Evolutionary conservation across 129 eudicot genomes (phyloP).

Genomic region (Helichrysum umbraculigerum): DNA sequence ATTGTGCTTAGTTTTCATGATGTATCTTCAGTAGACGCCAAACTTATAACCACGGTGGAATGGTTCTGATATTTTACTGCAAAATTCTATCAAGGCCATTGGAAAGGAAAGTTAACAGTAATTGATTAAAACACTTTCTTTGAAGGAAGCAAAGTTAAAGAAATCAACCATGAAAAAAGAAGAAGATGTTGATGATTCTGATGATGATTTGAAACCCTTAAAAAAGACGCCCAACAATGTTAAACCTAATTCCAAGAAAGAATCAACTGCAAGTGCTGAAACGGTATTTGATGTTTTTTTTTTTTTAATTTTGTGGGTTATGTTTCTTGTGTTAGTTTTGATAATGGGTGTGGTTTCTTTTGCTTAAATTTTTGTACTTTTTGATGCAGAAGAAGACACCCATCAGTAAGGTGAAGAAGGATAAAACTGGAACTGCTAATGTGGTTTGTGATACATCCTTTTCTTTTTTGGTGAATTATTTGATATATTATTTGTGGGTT

Average conservation of each 20-base stretch:
- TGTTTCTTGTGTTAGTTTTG: conserved; percentile 3
- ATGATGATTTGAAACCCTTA: conserved; percentile 11
- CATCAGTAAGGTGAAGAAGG: conserved; percentile 42
- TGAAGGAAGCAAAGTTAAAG: conserved; percentile 43
- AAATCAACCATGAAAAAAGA: conserved; percentile 39
- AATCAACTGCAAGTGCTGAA: conserved; percentile 19
- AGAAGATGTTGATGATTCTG: conserved; percentile 4
- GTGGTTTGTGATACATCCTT: conserved; percentile 40
- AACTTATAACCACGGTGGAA: neutral
- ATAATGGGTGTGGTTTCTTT: neutral
- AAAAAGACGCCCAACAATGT: conserved; percentile 12
- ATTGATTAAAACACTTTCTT: conserved; percentile 3
- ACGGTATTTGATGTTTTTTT: conserved; percentile 8
- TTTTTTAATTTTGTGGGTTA: neutral
- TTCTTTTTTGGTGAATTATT: neutral
- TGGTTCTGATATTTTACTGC: neutral
- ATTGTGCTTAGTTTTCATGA: conserved; percentile 3
- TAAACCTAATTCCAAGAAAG: conserved; percentile 28
- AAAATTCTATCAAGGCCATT: neutral
- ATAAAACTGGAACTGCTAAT: conserved; percentile 39
- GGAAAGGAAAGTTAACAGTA: neutral
- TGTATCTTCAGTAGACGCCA: neutral
- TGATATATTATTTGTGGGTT: neutral
- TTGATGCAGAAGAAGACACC: conserved; percentile 36
- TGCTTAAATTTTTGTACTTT: neutral